These are phyloP conservation scores for Colletotrichum viniferum DNA, from an alignment of 2,329 filamentous ascomycete species.

Conservation along the genomic window DNA sequence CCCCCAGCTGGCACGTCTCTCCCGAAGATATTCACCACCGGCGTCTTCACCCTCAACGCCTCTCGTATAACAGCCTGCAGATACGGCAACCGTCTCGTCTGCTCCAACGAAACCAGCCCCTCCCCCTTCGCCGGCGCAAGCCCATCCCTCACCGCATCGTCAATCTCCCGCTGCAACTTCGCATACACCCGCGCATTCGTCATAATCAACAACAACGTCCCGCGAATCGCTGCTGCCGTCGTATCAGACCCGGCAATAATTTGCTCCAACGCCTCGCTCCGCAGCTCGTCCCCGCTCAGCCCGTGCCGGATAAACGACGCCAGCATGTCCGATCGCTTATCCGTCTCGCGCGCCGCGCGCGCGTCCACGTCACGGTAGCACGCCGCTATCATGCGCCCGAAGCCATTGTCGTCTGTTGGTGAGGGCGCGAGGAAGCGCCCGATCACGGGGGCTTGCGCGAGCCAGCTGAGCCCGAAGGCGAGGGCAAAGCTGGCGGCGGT, in stretches of 20 bases:
- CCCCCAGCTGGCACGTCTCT: slow-evolving; percentile 27
- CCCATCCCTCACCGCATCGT: slow-evolving; percentile 24
- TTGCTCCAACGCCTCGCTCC: slow-evolving; percentile 34
- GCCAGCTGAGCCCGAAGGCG: slow-evolving; percentile 31
- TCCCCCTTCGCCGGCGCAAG: slow-evolving; percentile 25
- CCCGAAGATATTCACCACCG: slow-evolving; percentile 26
- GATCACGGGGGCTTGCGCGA: slow-evolving; percentile 32
- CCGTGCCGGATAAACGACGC: slow-evolving; percentile 32
- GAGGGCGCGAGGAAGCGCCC: slow-evolving; percentile 31
- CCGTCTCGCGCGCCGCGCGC: slow-evolving; percentile 25
- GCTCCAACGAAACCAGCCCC: slow-evolving; percentile 23
- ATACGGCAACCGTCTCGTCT: slow-evolving; percentile 38
- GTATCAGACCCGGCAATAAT: slow-evolving; percentile 59
- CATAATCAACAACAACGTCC: slow-evolving; percentile 51
- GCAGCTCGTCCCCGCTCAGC: slow-evolving; percentile 26
- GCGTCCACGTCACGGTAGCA: slow-evolving; percentile 32
- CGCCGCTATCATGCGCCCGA: slow-evolving; percentile 36
- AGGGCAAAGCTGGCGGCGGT: slow-evolving; percentile 28
- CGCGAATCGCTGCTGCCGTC: slow-evolving; percentile 52
- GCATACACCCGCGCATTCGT: slow-evolving; percentile 46
- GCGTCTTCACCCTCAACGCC: slow-evolving; percentile 32
- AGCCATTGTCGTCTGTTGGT: slow-evolving; percentile 32
- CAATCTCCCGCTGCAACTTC: slow-evolving; percentile 49
- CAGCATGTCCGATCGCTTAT: slow-evolving; percentile 31
- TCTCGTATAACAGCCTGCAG: slow-evolving; percentile 43